These are phyloP conservation scores for Eurotiales sp. DNA, from an alignment of 2,329 filamentous ascomycete genomes.

Conservation along the genomic window DNA sequence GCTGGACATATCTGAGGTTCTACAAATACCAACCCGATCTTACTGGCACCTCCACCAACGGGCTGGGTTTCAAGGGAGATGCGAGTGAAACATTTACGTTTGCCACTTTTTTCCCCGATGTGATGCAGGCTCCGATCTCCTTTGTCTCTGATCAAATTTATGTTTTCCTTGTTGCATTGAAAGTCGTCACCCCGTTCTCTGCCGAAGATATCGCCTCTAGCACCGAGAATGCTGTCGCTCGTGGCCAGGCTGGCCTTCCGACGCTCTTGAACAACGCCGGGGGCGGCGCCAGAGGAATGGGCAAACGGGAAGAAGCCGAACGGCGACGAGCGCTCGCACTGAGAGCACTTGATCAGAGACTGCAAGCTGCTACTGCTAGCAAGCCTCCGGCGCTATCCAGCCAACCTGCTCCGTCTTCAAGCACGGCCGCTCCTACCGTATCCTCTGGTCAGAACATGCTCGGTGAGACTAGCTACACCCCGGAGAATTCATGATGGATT, in stretches of 20 bases:
- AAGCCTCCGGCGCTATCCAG: slow-evolving; percentile 33
- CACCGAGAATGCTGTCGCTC: slow-evolving; percentile 65
- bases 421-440: slow-evolving; percentile 54
- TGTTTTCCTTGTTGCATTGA: slow-evolving; percentile 67
- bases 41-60: slow-evolving; percentile 52
- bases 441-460: slow-evolving; percentile 56
- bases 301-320: slow-evolving; percentile 86
- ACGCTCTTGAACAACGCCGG: slow-evolving; percentile 52
- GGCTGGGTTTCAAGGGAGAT: slow-evolving; percentile 70
- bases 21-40: slow-evolving; percentile 67
- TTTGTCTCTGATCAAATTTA: slow-evolving; percentile 73
- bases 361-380: slow-evolving; percentile 73
- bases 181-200: slow-evolving; percentile 80
- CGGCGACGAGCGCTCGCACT: slow-evolving; percentile 81
- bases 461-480: slow-evolving; percentile 67
- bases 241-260: slow-evolving; percentile 59
- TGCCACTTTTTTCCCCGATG: slow-evolving; percentile 88
- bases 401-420: slow-evolving; percentile 32
- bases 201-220: slow-evolving; percentile 71
- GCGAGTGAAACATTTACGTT: slow-evolving; percentile 96
- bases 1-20: slow-evolving; percentile 96
- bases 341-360: slow-evolving; percentile 84
- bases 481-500: slow-evolving; percentile 49
- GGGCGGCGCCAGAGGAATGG: slow-evolving; percentile 46
- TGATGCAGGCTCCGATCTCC: slow-evolving; percentile 72